Conservation (phyloP, 2,329 filamentous ascomycete species). For the Neopestalotiopsis rosae region DNA sequence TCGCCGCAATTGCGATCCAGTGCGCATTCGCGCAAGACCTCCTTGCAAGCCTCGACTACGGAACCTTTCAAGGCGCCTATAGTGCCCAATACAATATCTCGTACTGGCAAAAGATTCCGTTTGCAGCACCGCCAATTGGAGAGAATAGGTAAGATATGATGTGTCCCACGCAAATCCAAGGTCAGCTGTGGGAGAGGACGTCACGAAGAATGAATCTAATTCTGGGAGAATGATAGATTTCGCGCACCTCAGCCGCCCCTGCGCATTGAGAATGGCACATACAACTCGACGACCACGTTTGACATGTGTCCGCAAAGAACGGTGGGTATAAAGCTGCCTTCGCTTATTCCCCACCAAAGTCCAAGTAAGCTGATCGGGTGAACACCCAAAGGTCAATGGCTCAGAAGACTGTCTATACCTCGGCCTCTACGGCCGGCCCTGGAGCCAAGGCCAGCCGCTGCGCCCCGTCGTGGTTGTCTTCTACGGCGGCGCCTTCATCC, state of each 20-base stretch:
- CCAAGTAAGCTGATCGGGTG: neutral
- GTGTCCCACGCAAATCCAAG: no score
- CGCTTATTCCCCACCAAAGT: neutral
- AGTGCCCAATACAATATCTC: constrained; percentile 58
- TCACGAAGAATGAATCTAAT: neutral
- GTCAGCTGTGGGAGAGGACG: no score
- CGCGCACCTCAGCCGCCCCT: constrained; percentile 63
- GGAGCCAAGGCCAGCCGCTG: constrained; percentile 47
- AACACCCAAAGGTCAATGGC: constrained; percentile 46
- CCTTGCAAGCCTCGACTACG: constrained; percentile 50
- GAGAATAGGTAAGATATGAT: constrained; percentile 42
- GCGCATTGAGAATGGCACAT: constrained; percentile 51
- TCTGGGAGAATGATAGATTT: constrained; percentile 47
- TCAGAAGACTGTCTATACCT: constrained; percentile 68
- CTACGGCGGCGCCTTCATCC: constrained; percentile 66
- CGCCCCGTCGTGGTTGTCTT: constrained; percentile 65
- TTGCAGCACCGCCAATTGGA: constrained; percentile 61
- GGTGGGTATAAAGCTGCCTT: constrained; percentile 33
- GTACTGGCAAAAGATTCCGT: constrained; percentile 67
- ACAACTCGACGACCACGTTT: constrained; percentile 59
- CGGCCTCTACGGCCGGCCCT: constrained; percentile 64
- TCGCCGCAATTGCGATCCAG: neutral
- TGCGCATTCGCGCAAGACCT: constrained; percentile 32
- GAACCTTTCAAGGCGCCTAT: constrained; percentile 58
- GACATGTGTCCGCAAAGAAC: constrained; percentile 65